A percentile compares a stretch with the other conserved stretches of the same genome.
Evolutionary conservation across 179 eudicot genomes (phyloP).

Genomic region (Camellia oleifera): DNA sequence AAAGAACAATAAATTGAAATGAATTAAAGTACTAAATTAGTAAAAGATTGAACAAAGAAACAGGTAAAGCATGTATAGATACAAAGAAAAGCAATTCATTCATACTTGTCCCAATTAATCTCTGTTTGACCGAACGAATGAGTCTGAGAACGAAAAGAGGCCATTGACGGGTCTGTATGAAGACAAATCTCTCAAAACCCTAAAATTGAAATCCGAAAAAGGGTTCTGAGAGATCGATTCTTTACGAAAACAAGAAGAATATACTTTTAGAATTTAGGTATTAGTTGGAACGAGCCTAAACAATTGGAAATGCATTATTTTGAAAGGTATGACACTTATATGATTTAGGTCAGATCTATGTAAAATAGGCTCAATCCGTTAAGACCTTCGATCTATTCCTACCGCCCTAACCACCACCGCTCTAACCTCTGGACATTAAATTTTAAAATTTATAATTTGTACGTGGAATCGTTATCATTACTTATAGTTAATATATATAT

Average conservation of each 20-base stretch:
- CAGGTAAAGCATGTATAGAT: not conserved
- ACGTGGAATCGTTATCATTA: too few species aligned
- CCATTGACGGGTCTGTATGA: slow-evolving; percentile 40
- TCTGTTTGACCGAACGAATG: slow-evolving; percentile 69
- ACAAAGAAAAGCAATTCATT: not conserved
- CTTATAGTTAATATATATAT: too few species aligned
- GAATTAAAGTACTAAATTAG: not conserved
- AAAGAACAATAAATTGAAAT: not conserved
- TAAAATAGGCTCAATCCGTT: too few species aligned
- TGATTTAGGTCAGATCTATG: too few species aligned
- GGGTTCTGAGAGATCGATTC: not conserved
- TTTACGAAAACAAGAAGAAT: not conserved
- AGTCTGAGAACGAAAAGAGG: slow-evolving; percentile 43
- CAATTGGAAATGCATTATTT: too few species aligned
- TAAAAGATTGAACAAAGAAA: not conserved
- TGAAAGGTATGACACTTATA: too few species aligned
- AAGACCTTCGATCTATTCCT: too few species aligned
- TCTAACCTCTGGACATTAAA: too few species aligned
- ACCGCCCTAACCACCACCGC: too few species aligned
- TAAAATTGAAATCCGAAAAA: not conserved
- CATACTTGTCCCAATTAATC: slow-evolving; percentile 96
- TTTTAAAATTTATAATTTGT: too few species aligned
- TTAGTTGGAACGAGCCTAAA: not conserved
- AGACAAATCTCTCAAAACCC: slow-evolving; percentile 11
- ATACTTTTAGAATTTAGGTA: too few species aligned